Evolutionary conservation across 257 asterid species (phyloP).

Genomic region (Solanum ahanhuiri): DNA sequence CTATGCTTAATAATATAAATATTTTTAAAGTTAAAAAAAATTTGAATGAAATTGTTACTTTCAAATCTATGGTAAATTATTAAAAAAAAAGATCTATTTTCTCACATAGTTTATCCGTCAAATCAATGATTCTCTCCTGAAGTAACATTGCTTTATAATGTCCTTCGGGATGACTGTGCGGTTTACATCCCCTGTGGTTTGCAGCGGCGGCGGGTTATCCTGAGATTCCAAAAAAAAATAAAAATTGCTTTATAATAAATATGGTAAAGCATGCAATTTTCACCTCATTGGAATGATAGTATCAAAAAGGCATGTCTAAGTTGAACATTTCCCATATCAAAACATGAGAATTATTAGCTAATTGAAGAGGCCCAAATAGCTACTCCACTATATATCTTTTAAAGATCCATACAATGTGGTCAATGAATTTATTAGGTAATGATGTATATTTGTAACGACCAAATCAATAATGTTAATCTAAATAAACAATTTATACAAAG

Average conservation of each 20-base stretch:
- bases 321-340: not conserved
- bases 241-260: no score
- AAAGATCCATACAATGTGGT: not conserved
- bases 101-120: not conserved
- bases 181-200: no score
- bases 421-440: not conserved
- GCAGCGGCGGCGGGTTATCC: no score
- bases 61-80: no score
- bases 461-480: not conserved
- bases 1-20: no score
- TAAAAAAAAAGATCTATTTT: no score
- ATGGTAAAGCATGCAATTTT: not conserved
- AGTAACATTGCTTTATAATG: no score
- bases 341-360: not conserved
- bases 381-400: not conserved
- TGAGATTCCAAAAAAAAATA: no score
- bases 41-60: not conserved
- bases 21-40: no score
- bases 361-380: not conserved
- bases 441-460: not conserved
- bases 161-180: no score
- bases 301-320: not conserved
- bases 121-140: not conserved
- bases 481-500: not conserved
- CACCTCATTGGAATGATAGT: not conserved